Base-by-base conservation (phyloP, 2,329 filamentous ascomycete species). In the Fusarium udum region DNA sequence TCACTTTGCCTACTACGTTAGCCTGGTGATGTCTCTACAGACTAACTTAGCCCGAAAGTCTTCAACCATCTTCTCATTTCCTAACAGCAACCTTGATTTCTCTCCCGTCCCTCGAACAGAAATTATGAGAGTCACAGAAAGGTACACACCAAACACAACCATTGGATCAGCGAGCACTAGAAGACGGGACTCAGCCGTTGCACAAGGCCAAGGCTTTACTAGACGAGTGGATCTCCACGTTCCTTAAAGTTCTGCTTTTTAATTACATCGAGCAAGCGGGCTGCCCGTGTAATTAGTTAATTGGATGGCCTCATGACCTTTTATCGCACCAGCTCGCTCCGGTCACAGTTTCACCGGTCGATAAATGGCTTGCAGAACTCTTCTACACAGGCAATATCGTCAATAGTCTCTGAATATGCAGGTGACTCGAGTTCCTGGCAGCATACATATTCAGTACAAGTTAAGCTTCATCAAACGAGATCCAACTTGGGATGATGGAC, bases 201-300 rank as follows among this genome's bases (percentile, higher is more conserved):
- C 49, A 60, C 61, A 72, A 72, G 64, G 72, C 58, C 71, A 72
- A 62, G 71, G 63, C 67, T 61, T 67, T 57, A 65, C 57, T 52
- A 62, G 72, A 73, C 61, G 71, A 78, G 76, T 74, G 75, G 72
- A 72, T 59, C 67, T 64, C 51, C 53, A 64, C 49, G 60, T 74
- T 71, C 72, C 75, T 75, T 71, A 67, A 66, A 66, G 67, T 69
- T 76, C 74, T 78, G 69, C 69, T 70, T 75, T 78, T 77, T 77
- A 78, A 77, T 78, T 77, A 73, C 73, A 48, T 72, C 52, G 61
- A 66, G 71, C 61, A 62, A 59, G 68, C 53, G 66, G 75, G 75
- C 60, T 65, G 65, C 67, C 49, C 49, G 61, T 58, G 64, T 67
- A 64, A 67, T 75, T 77, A 66, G 73, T 71, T 72, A 67, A 67